These are phyloP conservation scores for Penicillium hordei DNA, from an alignment of 2,329 filamentous ascomycete genomes.

Conservation along the genomic window DNA sequence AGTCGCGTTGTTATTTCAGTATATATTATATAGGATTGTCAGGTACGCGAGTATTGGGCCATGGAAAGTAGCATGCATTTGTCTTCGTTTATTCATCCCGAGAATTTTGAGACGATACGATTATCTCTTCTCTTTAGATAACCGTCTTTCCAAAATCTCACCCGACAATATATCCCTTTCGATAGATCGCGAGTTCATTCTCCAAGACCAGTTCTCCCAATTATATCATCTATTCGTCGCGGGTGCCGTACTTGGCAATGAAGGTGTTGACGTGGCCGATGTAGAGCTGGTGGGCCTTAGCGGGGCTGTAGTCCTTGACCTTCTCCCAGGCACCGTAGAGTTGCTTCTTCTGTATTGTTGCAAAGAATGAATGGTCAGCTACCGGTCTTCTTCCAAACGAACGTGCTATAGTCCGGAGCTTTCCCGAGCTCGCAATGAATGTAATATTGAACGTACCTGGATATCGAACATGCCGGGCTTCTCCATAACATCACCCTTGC, in stretches of 20 bases:
- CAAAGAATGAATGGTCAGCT: constrained; percentile 16
- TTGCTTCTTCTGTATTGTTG: constrained; percentile 63
- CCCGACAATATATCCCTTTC: background rate
- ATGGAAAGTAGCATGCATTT: constrained; percentile 13
- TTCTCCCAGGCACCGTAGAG: constrained; percentile 79
- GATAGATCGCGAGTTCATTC: background rate
- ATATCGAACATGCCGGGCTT: constrained; percentile 42
- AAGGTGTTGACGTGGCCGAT: constrained; percentile 69
- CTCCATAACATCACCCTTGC: constrained; percentile 29
- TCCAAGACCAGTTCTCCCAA: background rate
- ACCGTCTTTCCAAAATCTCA: background rate
- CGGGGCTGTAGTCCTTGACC: constrained; percentile 61
- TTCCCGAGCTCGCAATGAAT: background rate
- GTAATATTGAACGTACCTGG: constrained; percentile 32
- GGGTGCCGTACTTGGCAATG: constrained; percentile 63
- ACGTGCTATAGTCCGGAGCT: background rate
- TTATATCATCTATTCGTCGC: constrained; percentile 19
- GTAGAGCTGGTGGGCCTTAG: constrained; percentile 74
- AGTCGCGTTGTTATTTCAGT: background rate
- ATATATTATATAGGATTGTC: background rate
- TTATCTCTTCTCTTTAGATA: background rate
- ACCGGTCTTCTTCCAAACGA: background rate
- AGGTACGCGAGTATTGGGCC: background rate
- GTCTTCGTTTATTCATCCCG: constrained; percentile 5
- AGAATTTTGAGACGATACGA: background rate